phyloP scores from a whole-genome alignment of 2,329 filamentous ascomycete species.

The Cladophialophora bantiana region DNA sequence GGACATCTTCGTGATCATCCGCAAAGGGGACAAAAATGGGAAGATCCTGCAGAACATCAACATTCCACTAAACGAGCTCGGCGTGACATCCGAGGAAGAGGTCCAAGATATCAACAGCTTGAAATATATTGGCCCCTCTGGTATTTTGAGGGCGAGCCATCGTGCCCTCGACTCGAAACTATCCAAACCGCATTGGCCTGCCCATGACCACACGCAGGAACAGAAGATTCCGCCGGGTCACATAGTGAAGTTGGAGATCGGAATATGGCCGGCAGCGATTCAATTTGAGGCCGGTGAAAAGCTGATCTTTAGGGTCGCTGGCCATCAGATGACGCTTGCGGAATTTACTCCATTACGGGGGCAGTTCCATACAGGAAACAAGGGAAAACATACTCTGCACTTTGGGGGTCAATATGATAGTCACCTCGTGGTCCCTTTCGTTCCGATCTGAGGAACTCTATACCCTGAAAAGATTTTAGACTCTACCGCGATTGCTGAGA shows the following conservation, averaged over 20 bases:
- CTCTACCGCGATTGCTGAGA: too few relatives aligned
- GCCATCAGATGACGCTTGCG: constrained; percentile 49
- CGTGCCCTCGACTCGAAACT: constrained; percentile 48
- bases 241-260: constrained; percentile 57
- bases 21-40: constrained; percentile 54
- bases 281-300: constrained; percentile 54
- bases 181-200: constrained; percentile 34
- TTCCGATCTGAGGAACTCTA: constrained; percentile 9
- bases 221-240: constrained; percentile 51
- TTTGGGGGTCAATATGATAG: constrained; percentile 11
- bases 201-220: constrained; percentile 50
- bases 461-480: too few relatives aligned
- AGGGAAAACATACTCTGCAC: constrained; percentile 17
- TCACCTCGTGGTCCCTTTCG: constrained; percentile 13
- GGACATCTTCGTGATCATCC: constrained; percentile 53
- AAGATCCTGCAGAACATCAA: constrained; percentile 53
- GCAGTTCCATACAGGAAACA: constrained; percentile 20
- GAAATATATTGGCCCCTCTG: constrained; percentile 52
- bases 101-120: constrained; percentile 51
- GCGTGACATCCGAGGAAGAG: constrained; percentile 43
- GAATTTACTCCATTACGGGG: constrained; percentile 44
- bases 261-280: constrained; percentile 57
- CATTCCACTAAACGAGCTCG: constrained; percentile 49
- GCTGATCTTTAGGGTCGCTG: constrained; percentile 43
- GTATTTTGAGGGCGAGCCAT: constrained; percentile 55